Evolutionary conservation across 2,329 filamentous ascomycete genomes (phyloP).

Genomic region (Paracoccidioides lutzii): DNA sequence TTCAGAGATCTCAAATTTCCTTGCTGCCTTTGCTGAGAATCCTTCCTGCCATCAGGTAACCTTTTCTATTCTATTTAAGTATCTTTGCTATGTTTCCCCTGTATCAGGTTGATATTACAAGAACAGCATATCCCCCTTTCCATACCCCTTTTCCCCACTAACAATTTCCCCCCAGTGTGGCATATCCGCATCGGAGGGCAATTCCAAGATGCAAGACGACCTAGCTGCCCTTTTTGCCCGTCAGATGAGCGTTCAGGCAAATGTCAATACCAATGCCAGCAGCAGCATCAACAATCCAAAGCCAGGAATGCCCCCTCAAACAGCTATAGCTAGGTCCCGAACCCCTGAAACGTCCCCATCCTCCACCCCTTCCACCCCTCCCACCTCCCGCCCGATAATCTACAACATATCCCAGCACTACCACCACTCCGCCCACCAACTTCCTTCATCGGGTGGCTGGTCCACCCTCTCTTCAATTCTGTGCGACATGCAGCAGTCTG

Average conservation of each 20-base stretch:
- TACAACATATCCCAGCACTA: constrained; percentile 77
- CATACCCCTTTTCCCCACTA: not conserved
- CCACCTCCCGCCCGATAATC: constrained; percentile 37
- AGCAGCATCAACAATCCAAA: constrained; percentile 15
- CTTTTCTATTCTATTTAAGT: not conserved
- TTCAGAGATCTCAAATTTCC: constrained; percentile 23
- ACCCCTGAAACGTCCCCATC: constrained; percentile 13
- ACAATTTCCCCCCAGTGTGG: constrained; percentile 24
- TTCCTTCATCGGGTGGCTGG: constrained; percentile 25
- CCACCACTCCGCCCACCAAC: constrained; percentile 61
- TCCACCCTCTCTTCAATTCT: constrained; percentile 41
- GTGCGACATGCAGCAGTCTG: constrained; percentile 34
- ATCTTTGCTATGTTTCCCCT: constrained; percentile 13
- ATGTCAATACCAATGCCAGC: constrained; percentile 15
- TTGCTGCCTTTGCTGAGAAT: constrained; percentile 26
- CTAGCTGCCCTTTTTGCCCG: constrained; percentile 67
- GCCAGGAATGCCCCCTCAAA: constrained; percentile 8
- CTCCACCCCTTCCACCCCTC: constrained; percentile 16
- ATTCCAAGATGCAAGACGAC: constrained; percentile 62
- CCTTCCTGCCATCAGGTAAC: constrained; percentile 31
- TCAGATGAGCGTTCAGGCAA: constrained; percentile 51
- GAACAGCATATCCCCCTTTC: not conserved
- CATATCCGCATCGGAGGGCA: constrained; percentile 30
- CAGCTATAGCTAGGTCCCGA: constrained; percentile 18
- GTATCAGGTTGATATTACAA: constrained; percentile 7